A percentile compares a stretch with the other conserved stretches of the same genome.
Conservation (phyloP, 306 rosid genomes). For the Amphicarpaea edgeworthii region DNA sequence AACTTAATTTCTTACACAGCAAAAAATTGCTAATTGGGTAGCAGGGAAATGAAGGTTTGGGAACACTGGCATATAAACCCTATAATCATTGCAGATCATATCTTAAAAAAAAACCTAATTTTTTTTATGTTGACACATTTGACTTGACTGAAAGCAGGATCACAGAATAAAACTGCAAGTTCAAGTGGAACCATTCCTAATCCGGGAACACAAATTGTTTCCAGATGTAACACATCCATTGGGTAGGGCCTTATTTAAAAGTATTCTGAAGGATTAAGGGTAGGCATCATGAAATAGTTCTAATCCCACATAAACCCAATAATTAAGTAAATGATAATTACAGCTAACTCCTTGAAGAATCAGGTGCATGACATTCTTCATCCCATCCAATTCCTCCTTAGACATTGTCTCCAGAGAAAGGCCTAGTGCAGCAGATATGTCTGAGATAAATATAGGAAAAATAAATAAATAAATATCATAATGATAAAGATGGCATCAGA, state of each 20-base stretch:
- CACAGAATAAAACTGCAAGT: conserved; percentile 26
- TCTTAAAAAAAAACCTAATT: conserved; percentile 20
- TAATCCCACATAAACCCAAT: conserved; percentile 35
- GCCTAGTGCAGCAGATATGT: conserved; percentile 92
- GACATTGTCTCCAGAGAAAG: conserved; percentile 78
- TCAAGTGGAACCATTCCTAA: conserved; percentile 28
- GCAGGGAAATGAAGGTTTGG: neutral
- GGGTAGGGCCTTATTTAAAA: conserved; percentile 31
- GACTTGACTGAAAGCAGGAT: conserved; percentile 17
- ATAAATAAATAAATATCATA: conserved; percentile 43
- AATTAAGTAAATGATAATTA: conserved; percentile 52
- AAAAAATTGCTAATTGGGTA: too few species aligned
- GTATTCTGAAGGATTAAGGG: conserved; percentile 11
- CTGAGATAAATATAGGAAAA: conserved; percentile 65
- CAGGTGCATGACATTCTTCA: conserved; percentile 74
- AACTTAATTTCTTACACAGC: too few species aligned
- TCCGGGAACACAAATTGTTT: conserved; percentile 1
- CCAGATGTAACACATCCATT: conserved; percentile 30
- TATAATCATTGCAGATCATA: too few species aligned
- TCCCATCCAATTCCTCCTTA: conserved; percentile 77
- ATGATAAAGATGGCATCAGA: conserved; percentile 41
- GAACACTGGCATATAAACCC: neutral
- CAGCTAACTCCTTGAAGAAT: conserved; percentile 98
- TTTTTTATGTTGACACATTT: conserved; percentile 10
- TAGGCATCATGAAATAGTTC: conserved; percentile 6